Percentiles rank a stretch among this genome's conserved stretches.
phyloP scores from a whole-genome alignment of 352 stramenopile genomes.

The Pythium rishiriense region DNA sequence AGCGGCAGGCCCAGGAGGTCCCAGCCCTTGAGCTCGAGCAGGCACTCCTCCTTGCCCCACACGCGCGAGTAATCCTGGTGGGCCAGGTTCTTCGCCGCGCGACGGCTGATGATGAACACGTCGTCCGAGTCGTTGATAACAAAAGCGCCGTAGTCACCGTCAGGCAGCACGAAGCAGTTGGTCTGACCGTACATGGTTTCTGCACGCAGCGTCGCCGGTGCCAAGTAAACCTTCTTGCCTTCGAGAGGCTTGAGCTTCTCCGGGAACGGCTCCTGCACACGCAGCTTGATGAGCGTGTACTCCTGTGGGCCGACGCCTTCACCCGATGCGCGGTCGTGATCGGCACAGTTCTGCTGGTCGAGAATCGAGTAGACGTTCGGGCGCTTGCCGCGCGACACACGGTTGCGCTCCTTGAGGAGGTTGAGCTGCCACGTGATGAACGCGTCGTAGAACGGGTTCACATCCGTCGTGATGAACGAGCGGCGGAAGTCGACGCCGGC shows the following conservation, averaged over 20 bases:
- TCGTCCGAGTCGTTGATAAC: constrained; percentile 93
- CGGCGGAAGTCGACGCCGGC: constrained; percentile 97
- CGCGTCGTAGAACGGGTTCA: constrained; percentile 99
- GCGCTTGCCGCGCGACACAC: constrained; percentile 93
- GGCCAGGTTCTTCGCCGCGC: constrained; percentile 93
- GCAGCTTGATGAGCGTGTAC: constrained; percentile 99
- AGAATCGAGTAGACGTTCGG: constrained; percentile 98
- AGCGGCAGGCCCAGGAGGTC: constrained; percentile 97
- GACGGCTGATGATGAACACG: constrained; percentile 95
- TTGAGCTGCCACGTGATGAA: constrained; percentile 99
- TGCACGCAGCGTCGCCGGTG: constrained; percentile 97
- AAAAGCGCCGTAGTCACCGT: constrained; percentile 98
- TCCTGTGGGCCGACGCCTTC: constrained; percentile 99
- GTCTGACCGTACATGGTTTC: constrained; percentile 99
- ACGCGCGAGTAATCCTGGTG: constrained; percentile 93
- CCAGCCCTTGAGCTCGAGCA: constrained; percentile 93
- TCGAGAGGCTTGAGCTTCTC: constrained; percentile 74
- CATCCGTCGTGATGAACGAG: constrained; percentile 99
- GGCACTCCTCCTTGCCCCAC: constrained; percentile 88
- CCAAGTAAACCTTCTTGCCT: constrained; percentile 95
- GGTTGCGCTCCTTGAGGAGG: constrained; percentile 91
- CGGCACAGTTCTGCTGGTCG: constrained; percentile 98
- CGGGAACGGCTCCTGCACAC: constrained; percentile 82
- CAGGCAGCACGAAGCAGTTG: constrained; percentile 99
- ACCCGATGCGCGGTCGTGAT: constrained; percentile 98